Conservation (phyloP, 306 rosid species). For the Carpinus fangiana region DNA sequence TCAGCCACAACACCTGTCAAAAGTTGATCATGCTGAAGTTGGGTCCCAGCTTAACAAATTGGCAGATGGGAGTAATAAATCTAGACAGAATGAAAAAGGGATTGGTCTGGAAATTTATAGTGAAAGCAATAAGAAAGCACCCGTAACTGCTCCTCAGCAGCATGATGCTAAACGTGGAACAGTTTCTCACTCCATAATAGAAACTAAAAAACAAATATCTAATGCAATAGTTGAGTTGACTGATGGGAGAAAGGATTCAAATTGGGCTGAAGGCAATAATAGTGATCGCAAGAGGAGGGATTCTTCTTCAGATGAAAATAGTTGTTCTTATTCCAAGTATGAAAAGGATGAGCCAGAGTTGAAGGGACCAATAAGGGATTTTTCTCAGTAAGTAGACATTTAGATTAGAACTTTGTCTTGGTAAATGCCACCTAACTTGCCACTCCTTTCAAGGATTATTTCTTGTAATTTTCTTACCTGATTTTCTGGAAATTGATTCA, state of each 20-base stretch:
- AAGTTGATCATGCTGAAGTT: constrained; percentile 52
- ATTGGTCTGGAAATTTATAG: constrained; percentile 56
- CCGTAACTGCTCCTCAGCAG: constrained; percentile 45
- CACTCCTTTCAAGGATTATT: constrained; percentile 15
- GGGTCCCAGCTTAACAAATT: constrained; percentile 47
- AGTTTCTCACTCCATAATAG: constrained; percentile 48
- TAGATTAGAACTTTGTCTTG: constrained; percentile 3
- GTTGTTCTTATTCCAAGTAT: constrained; percentile 91
- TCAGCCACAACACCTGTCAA: constrained; percentile 52
- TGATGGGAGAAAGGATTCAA: constrained; percentile 56
- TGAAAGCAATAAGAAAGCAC: constrained; percentile 68
- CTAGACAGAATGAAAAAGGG: constrained; percentile 61
- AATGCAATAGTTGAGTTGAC: constrained; percentile 52
- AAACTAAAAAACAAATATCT: constrained; percentile 56
- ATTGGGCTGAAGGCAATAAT: constrained; percentile 63
- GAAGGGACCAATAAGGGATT: constrained; percentile 75
- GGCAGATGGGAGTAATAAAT: constrained; percentile 49
- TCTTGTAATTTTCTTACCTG: constrained; percentile 20
- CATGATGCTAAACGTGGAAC: constrained; percentile 52
- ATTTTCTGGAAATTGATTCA: constrained; percentile 35
- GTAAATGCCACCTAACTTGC: constrained; percentile 11
- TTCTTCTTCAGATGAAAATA: constrained; percentile 95
- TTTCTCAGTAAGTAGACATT: constrained; percentile 70
- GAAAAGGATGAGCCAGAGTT: constrained; percentile 89
- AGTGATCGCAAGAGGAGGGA: constrained; percentile 86